Evolutionary conservation across 306 rosid species (phyloP).

Genomic region (Quercus engelmannii): DNA sequence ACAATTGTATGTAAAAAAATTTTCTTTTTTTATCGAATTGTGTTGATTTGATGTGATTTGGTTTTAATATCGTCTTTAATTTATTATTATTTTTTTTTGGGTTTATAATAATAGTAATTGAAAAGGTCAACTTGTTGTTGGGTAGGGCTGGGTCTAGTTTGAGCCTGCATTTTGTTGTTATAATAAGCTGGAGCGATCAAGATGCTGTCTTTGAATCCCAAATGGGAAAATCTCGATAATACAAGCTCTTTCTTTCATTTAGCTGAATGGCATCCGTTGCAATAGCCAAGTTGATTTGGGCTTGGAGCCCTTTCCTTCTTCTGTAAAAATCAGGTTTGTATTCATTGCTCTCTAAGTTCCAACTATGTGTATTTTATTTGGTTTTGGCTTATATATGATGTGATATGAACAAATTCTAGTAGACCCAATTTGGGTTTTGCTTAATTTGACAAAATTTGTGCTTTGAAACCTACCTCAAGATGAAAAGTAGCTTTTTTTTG

Average conservation of each 20-base stretch:
- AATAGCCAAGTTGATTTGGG: slow-evolving; percentile 62
- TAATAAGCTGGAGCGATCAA: slow-evolving; percentile 62
- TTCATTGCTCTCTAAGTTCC: neutral
- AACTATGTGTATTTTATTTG: neutral
- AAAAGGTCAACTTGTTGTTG: slow-evolving; percentile 73
- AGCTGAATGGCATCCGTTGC: slow-evolving; percentile 95
- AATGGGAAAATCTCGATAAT: slow-evolving; percentile 31
- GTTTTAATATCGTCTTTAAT: neutral
- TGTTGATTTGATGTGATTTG: slow-evolving; percentile 17
- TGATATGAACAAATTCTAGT: too few relatives aligned
- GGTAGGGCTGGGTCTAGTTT: slow-evolving; percentile 47
- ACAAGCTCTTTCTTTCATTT: slow-evolving; percentile 59
- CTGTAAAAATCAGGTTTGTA: slow-evolving; percentile 47
- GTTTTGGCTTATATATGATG: neutral
- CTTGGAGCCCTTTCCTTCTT: slow-evolving; percentile 52
- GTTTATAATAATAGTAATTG: slow-evolving; percentile 20
- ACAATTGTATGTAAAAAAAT: slow-evolving; percentile 18
- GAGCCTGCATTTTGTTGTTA: slow-evolving; percentile 46
- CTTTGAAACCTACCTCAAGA: neutral
- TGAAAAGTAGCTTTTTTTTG: neutral
- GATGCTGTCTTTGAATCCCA: slow-evolving; percentile 68
- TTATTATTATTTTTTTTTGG: neutral
- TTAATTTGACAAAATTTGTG: neutral
- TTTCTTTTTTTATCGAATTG: slow-evolving; percentile 13
- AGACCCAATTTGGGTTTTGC: neutral